Base-by-base conservation (phyloP, 306 rosid genomes). In the Fragaria ananassa region DNA sequence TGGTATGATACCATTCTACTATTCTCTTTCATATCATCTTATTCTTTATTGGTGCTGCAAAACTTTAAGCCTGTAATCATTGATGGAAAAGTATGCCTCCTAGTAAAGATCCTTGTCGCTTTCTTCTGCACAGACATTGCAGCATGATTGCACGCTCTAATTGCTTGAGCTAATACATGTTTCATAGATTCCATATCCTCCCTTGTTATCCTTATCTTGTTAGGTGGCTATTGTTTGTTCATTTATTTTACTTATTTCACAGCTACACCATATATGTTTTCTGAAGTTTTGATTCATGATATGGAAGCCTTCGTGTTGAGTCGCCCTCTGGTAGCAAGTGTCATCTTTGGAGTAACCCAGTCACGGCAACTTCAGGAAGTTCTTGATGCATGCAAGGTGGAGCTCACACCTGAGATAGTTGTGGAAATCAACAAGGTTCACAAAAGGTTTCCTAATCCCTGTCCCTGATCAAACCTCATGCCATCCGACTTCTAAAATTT, bases 261-360 rank as follows among this genome's bases (percentile, higher is more conserved):
- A 3, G 4, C 35, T 31, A 60, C 54, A 61, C 44, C 15, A 74
- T 23, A 0, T 46, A 42, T 62, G 25, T 34, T 19, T 64, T 56
- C 17, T 45, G 34, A 53, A 34, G 44, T 76, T 72, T 56, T 18
- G 44, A 10, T 69, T 53, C 41, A 15, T 67, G 21, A 35, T 85
- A 78, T 71, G 64, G 83, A 92, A 95, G 99, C 96, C 49, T 95
- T 95, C 87, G 97, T 89, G 68, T 88, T 89, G 93, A 88, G 85
- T 75, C 92, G 88, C 74, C 96, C 97, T 74, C 96, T 92, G 15
- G 97, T 95, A 34, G 97, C 89, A 37, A 92, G 97, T 80, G 89
- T 82, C 12, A 63, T 92, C 68, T 91, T 91, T 80, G 99, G 97
- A 70, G 97, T 90, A 62, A 91, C 99, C 34, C 88, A 85, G 86